A percentile compares a stretch with the other conserved stretches of the same genome.
Evolutionary conservation across 331 rosid genomes (phyloP).

Genomic region (Cydonia oblonga): DNA sequence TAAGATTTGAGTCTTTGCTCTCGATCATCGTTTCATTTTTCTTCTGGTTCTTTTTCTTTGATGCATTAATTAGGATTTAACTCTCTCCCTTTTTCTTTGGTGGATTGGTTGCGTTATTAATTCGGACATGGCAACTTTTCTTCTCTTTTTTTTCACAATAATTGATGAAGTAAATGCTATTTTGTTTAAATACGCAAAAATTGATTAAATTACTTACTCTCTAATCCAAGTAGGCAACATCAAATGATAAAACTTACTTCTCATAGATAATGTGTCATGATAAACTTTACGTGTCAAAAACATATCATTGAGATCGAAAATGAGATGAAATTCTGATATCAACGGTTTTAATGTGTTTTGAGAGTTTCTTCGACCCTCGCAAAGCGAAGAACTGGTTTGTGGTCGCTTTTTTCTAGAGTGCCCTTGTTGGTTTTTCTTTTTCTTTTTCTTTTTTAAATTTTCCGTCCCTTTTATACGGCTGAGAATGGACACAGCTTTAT

Average conservation of each 20-base stretch:
- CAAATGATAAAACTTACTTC: too few relatives aligned
- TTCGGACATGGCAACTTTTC: too few relatives aligned
- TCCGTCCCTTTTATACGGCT: background rate
- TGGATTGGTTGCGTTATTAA: too few relatives aligned
- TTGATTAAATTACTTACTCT: background rate
- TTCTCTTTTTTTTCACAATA: background rate
- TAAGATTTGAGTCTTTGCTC: background rate
- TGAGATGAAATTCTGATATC: background rate
- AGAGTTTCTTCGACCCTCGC: background rate
- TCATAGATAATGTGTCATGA: too few relatives aligned
- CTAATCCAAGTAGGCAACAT: background rate
- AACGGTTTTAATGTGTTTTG: background rate
- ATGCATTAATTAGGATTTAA: background rate
- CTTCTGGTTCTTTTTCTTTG: background rate
- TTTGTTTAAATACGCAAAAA: too few relatives aligned
- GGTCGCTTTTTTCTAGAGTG: too few relatives aligned
- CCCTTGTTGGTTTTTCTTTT: too few relatives aligned
- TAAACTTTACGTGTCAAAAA: background rate
- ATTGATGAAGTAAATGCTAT: too few relatives aligned
- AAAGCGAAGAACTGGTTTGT: too few relatives aligned
- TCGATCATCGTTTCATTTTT: background rate
- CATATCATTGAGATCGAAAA: background rate
- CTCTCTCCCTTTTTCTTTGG: too few relatives aligned
- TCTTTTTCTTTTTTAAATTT: too few relatives aligned
- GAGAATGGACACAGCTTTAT: background rate